Evolutionary conservation across 495 filamentous ascomycete genomes (phyloP).

Genomic region (Penicillium lagena): DNA sequence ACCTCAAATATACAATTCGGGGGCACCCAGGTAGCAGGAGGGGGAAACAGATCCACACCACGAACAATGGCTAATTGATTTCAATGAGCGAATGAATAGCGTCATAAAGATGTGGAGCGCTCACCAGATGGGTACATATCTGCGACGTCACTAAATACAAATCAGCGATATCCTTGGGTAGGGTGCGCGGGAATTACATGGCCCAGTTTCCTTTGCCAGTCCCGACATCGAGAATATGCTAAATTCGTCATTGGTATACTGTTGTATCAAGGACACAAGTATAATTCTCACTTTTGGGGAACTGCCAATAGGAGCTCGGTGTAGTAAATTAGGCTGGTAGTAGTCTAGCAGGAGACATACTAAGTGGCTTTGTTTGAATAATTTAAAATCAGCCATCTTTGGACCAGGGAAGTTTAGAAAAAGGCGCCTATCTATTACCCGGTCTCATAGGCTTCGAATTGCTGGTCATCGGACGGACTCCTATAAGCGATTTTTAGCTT

Average conservation of each 20-base stretch:
- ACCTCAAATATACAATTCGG: slow-evolving; percentile 19
- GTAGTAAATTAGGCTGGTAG: not conserved
- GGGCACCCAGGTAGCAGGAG: slow-evolving; percentile 11
- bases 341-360: slow-evolving; percentile 2
- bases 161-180: not conserved
- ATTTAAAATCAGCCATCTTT: not conserved
- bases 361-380: not conserved
- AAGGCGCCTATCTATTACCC: not conserved
- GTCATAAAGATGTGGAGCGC: not conserved
- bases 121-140: slow-evolving; percentile 3
- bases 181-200: not conserved
- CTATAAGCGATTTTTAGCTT: not conserved
- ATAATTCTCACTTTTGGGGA: not conserved
- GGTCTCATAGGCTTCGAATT: slow-evolving; percentile 1
- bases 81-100: slow-evolving; percentile 1
- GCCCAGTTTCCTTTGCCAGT: slow-evolving; percentile 7
- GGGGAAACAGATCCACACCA: slow-evolving; percentile 5
- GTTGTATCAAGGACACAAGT: not conserved
- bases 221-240: slow-evolving; percentile 6
- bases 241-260: not conserved
- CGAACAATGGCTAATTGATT: slow-evolving; percentile 1
- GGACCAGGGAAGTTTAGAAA: not conserved
- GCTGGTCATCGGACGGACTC: not conserved
- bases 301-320: slow-evolving; percentile 1
- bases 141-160: not conserved